Percentiles rank a stretch among this genome's conserved stretches.
Conservation (phyloP, 257 asterid species). For the Petunia axillaris region DNA sequence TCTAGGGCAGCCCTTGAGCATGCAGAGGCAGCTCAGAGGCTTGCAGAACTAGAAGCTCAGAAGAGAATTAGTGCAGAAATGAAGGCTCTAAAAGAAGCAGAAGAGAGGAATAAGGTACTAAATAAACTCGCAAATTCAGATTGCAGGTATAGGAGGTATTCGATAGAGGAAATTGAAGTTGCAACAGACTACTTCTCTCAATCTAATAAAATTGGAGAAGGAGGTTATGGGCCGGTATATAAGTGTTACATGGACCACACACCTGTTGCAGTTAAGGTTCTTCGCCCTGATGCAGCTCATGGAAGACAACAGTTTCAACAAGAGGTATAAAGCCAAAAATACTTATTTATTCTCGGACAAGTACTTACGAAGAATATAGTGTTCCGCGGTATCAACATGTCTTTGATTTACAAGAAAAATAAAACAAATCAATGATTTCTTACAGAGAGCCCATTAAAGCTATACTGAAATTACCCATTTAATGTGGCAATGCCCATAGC, state of each 20-base stretch:
- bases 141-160: slow-evolving; percentile 69
- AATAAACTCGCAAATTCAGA: slow-evolving; percentile 40
- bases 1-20: slow-evolving; percentile 52
- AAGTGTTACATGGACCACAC: slow-evolving; percentile 89
- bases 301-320: slow-evolving; percentile 95
- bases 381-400: background rate
- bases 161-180: slow-evolving; percentile 86
- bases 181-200: slow-evolving; percentile 79
- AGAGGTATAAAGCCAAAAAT: slow-evolving; percentile 56
- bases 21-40: slow-evolving; percentile 77
- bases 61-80: slow-evolving; percentile 75
- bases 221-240: slow-evolving; percentile 94
- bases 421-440: background rate
- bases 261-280: slow-evolving; percentile 93
- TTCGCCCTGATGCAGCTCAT: slow-evolving; percentile 93
- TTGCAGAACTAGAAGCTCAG: slow-evolving; percentile 82
- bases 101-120: slow-evolving; percentile 46
- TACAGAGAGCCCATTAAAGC: background rate
- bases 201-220: slow-evolving; percentile 87
- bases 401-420: too few relatives aligned
- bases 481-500: background rate
- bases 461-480: background rate
- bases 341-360: background rate
- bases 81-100: slow-evolving; percentile 67
- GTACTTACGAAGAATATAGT: background rate